Conservation (phyloP, 176 grass and related monocot species). For the Zoysia japonica region DNA sequence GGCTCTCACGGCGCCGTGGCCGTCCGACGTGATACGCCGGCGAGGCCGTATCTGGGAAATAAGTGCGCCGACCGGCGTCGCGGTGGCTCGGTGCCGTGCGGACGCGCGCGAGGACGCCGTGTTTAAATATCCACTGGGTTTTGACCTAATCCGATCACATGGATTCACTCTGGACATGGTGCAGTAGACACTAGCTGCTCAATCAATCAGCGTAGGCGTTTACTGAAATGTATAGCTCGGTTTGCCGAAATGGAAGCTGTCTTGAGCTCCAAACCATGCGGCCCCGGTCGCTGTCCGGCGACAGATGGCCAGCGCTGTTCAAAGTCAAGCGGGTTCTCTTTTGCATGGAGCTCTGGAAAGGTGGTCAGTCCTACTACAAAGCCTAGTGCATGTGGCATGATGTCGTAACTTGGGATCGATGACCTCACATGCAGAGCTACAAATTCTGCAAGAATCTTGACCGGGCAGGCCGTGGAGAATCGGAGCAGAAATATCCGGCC, state of each 20-base stretch:
- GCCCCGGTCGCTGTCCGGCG: neutral
- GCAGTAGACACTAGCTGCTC: neutral
- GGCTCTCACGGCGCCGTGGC: constrained; percentile 30
- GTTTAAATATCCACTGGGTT: neutral
- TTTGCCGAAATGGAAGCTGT: constrained; percentile 2
- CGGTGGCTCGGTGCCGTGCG: constrained; percentile 1
- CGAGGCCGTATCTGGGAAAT: constrained; percentile 34
- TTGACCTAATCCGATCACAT: constrained; percentile 20
- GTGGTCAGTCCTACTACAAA: neutral
- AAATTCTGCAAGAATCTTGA: constrained; percentile 33
- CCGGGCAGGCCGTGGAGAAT: neutral
- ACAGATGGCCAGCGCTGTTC: constrained; percentile 20
- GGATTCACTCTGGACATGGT: neutral
- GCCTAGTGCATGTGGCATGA: constrained; percentile 1
- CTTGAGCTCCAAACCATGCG: neutral
- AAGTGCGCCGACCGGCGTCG: constrained; percentile 14
- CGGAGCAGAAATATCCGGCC: neutral
- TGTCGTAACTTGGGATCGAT: constrained; percentile 26
- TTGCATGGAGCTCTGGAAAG: constrained; percentile 2
- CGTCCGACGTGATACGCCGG: constrained; percentile 36
- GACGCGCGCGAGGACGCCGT: neutral
- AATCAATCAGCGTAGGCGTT: neutral
- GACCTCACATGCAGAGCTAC: constrained; percentile 33
- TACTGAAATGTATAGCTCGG: neutral
- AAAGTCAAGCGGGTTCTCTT: constrained; percentile 21